Conservation (phyloP, 2,329 filamentous ascomycete genomes). For the Colletotrichum truncatum region DNA sequence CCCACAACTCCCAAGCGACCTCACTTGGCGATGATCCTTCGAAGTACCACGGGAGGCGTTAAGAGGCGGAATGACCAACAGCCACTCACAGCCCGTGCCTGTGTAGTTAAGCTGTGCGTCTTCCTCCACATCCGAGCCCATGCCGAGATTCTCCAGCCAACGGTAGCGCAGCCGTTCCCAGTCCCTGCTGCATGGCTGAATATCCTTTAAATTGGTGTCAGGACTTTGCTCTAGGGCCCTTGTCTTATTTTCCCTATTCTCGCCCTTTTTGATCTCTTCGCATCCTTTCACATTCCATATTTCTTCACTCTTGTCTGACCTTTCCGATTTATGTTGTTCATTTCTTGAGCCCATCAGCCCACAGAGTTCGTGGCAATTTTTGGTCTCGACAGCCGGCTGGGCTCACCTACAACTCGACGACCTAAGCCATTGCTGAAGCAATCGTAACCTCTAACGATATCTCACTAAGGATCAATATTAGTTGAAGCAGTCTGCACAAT, state of each 20-base stretch:
- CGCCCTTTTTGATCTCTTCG: not conserved
- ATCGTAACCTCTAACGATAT: no score
- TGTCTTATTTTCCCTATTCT: not conserved
- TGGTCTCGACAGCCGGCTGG: no score
- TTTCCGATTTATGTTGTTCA: not conserved
- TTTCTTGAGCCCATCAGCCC: not conserved
- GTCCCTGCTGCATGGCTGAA: not conserved
- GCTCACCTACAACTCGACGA: no score
- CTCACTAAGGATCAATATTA: no score
- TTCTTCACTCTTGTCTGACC: not conserved
- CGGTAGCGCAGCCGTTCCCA: slow-evolving; percentile 6
- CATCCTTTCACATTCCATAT: not conserved
- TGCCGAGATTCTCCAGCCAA: slow-evolving; percentile 2
- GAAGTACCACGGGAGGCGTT: slow-evolving; percentile 3
- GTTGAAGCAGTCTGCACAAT: no score
- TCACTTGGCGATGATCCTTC: slow-evolving; percentile 15
- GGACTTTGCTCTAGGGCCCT: not conserved
- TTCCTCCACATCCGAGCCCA: slow-evolving; percentile 2
- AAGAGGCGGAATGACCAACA: slow-evolving; percentile 5
- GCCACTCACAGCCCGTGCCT: not conserved
- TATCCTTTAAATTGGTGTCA: slow-evolving; percentile 1
- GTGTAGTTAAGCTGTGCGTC: not conserved
- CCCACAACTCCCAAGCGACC: not conserved
- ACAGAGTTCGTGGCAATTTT: no score
- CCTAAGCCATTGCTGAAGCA: no score